A percentile compares a stretch with the other conserved stretches of the same genome.
These are phyloP conservation scores for Lophiostoma macrostomum DNA, from an alignment of 495 filamentous ascomycete species.

Conservation along the genomic window DNA sequence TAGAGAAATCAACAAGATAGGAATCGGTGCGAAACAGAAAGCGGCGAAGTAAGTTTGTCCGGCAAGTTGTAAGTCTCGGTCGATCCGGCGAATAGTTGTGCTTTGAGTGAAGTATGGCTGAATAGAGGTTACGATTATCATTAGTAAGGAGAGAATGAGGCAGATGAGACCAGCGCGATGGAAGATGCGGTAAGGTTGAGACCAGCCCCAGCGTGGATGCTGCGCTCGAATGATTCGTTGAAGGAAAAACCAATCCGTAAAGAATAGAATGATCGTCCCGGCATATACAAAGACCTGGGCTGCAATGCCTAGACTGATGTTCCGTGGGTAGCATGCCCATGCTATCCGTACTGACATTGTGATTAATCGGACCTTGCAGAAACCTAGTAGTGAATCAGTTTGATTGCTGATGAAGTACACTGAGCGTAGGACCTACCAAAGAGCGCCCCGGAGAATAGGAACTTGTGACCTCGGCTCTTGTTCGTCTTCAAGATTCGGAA, in stretches of 20 bases:
- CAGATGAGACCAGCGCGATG: slow-evolving; percentile 18
- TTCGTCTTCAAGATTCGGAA: slow-evolving; percentile 35
- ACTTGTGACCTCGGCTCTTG: slow-evolving; percentile 34
- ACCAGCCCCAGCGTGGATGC: slow-evolving; percentile 37
- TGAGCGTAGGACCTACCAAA: slow-evolving; percentile 50
- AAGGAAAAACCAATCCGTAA: slow-evolving; percentile 40
- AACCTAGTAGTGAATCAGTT: slow-evolving; percentile 38
- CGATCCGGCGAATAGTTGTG: slow-evolving; percentile 17
- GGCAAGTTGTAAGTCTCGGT: slow-evolving; percentile 26
- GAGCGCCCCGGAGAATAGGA: slow-evolving; percentile 54
- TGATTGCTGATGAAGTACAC: neutral
- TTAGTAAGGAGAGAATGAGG: slow-evolving; percentile 19
- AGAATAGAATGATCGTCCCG: slow-evolving; percentile 39
- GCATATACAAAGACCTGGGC: slow-evolving; percentile 53
- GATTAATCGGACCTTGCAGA: slow-evolving; percentile 69
- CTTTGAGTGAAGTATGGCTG: slow-evolving; percentile 36
- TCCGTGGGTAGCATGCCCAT: slow-evolving; percentile 50
- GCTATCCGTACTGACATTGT: slow-evolving; percentile 63
- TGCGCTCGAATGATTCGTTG: slow-evolving; percentile 38
- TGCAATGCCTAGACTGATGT: slow-evolving; percentile 62
- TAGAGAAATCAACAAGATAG: slow-evolving; percentile 19
- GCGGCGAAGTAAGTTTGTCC: slow-evolving; percentile 32
- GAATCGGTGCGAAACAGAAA: slow-evolving; percentile 28
- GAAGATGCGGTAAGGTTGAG: slow-evolving; percentile 15
- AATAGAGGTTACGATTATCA: slow-evolving; percentile 31